Base-by-base conservation (phyloP, 2,329 filamentous ascomycete species). In the Aspergillus fumigatus region DNA sequence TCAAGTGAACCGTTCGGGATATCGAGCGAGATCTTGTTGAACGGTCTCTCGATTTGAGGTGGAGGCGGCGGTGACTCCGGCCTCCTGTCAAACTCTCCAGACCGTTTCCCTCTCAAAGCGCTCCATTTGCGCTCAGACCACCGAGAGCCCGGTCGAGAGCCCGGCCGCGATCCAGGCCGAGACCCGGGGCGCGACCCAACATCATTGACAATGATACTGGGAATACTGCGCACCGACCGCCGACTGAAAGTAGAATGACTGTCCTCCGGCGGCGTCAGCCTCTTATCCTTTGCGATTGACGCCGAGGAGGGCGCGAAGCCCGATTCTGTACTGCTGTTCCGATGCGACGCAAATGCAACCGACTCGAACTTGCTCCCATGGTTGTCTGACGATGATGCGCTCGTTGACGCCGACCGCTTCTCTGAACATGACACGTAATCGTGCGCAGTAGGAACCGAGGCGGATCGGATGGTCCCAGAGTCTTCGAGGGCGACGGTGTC, bases 1-100 rank as follows among this genome's bases (percentile, higher is more conserved):
- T 82, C 81, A 49, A 84, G 76, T 54, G 73, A 76, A 38, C 76
- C 77, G 2, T 77, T 80, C 4, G 84, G 83, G 56, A 86, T 84
- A 58, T 81, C 75, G 59, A 83, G 76, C 41, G 80, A 76, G 45
- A 85, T 79, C 43, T 77, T 77, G 54, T 75, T 72, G 65, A 82
- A 83, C 1, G 71, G 64, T 4, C 63, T 56, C 51, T 73, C 67
- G 23, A 69, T 67, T n/a, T 59, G 67, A 32, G 71, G 67, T 32
- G 72, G 66, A 29, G 71, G 71, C 19, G 72, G 70, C 3, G 68
- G 65, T 25, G 68, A 64, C 32, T 71, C 68, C 9, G 60, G 56
- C 48, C 69, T 66, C 48, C 64, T 63, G 51, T 70, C 67, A 27
- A 70, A 64, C 41, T 75, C 73, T n/a, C 54, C 58, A 11, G 71